Conservation (phyloP, 305 asterid genomes). For the Striga hermonthica region DNA sequence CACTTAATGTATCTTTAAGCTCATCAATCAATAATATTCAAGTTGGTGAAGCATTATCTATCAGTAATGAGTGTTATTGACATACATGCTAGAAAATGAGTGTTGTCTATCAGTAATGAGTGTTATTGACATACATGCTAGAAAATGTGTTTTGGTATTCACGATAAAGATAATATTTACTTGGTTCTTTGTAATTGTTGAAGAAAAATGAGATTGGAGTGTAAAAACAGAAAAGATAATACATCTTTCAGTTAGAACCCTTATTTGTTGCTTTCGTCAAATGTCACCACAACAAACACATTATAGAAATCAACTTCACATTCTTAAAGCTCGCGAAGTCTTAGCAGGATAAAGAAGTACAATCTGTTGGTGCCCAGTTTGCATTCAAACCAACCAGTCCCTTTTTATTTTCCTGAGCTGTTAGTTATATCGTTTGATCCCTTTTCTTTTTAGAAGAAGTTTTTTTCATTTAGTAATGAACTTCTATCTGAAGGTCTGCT, state of each 20-base stretch:
- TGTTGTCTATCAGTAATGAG: not conserved
- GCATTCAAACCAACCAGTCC: too few species aligned
- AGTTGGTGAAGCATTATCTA: slow-evolving; percentile 2
- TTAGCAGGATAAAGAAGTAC: not conserved
- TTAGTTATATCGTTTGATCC: slow-evolving; percentile 3
- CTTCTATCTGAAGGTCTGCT: slow-evolving; percentile 67
- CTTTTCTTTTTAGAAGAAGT: slow-evolving; percentile 8
- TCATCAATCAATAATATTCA: slow-evolving; percentile 17
- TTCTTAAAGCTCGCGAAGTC: too few species aligned
- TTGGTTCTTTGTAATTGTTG: slow-evolving; percentile 2
- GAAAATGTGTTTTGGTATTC: not conserved
- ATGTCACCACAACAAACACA: slow-evolving; percentile 5
- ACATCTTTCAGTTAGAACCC: not conserved
- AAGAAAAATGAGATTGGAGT: slow-evolving; percentile 6
- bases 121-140: not conserved
- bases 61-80: not conserved
- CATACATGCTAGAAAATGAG: not conserved
- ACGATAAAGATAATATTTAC: too few species aligned
- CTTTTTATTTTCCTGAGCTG: too few species aligned
- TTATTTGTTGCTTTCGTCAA: not conserved
- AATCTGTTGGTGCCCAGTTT: not conserved
- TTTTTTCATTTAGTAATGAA: not conserved
- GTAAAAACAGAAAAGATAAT: not conserved
- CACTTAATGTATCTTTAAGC: not conserved
- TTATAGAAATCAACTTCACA: slow-evolving; percentile 6